A percentile compares a stretch with the other conserved stretches of the same genome.
Conservation (phyloP, 768 basidiomycete genomes). For the Grammothele lineata region DNA sequence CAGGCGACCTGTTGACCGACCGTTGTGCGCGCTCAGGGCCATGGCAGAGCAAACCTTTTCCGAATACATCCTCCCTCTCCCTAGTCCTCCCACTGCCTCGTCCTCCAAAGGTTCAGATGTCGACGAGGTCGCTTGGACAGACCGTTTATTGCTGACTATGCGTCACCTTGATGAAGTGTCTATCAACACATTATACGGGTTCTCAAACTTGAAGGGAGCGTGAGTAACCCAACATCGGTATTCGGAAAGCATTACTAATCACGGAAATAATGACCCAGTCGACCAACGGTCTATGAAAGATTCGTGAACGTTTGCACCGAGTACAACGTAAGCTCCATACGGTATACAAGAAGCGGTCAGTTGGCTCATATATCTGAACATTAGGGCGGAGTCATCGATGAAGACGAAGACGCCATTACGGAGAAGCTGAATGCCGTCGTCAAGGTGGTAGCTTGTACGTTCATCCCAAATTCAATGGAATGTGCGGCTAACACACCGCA, state of each 20-base stretch:
- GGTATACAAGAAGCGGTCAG: too few species aligned
- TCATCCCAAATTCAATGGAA: neutral
- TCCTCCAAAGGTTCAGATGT: constrained; percentile 48
- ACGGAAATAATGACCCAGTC: constrained; percentile 33
- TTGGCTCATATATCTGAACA: too few species aligned
- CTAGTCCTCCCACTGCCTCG: constrained; percentile 38
- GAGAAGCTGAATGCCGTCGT: constrained; percentile 51
- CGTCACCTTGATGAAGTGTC: constrained; percentile 58
- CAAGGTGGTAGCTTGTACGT: constrained; percentile 56
- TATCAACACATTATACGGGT: constrained; percentile 48
- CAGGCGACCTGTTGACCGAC: neutral
- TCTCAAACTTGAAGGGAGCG: constrained; percentile 64
- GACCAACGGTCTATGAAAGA: constrained; percentile 65
- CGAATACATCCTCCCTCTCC: constrained; percentile 82
- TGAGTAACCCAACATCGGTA: constrained; percentile 32
- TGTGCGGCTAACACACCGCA: constrained; percentile 32
- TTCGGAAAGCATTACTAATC: neutral
- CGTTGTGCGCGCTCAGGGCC: constrained; percentile 33
- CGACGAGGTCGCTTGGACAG: constrained; percentile 85
- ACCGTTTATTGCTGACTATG: constrained; percentile 73
- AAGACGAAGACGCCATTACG: constrained; percentile 63
- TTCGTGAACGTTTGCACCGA: constrained; percentile 72
- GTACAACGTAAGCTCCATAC: constrained; percentile 85
- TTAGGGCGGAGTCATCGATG: constrained; percentile 89
- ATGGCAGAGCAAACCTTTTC: constrained; percentile 63